Conservation (phyloP, 768 basidiomycete species). For the Punctularia strigosozonata region DNA sequence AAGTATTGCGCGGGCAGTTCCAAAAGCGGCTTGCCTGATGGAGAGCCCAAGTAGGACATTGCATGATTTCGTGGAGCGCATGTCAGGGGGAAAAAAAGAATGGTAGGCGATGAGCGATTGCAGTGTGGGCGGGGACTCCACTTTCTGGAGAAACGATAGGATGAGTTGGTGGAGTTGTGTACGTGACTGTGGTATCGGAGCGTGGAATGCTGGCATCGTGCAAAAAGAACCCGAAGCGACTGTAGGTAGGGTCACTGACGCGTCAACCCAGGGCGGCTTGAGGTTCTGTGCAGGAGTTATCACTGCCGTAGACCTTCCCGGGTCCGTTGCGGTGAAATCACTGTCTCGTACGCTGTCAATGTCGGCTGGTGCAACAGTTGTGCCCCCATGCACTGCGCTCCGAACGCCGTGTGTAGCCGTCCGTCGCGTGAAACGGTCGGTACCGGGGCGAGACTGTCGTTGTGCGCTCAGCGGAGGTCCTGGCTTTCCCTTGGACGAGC, state of each 20-base stretch:
- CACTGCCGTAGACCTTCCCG: too few species aligned
- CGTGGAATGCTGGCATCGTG: background rate
- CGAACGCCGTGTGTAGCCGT: too few species aligned
- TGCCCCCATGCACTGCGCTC: too few species aligned
- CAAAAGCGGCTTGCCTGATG: slow-evolving; percentile 37
- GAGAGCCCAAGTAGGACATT: slow-evolving; percentile 35
- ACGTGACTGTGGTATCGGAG: background rate
- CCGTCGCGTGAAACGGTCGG: too few species aligned
- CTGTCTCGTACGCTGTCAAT: too few species aligned
- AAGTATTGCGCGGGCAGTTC: slow-evolving; percentile 34
- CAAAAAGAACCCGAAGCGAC: background rate
- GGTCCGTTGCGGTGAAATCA: too few species aligned
- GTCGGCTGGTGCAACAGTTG: too few species aligned
- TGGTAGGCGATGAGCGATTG: slow-evolving; percentile 40
- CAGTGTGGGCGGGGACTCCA: slow-evolving; percentile 22
- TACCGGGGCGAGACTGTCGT: too few species aligned
- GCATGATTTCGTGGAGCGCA: slow-evolving; percentile 29
- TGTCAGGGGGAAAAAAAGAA: slow-evolving; percentile 12
- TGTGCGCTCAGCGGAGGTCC: too few species aligned
- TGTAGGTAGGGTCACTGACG: background rate
- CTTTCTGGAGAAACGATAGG: slow-evolving; percentile 28
- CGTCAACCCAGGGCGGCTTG: background rate
- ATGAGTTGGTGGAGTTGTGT: slow-evolving; percentile 5
- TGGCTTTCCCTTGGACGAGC: too few species aligned
- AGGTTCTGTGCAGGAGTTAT: too few species aligned